Evolutionary conservation across 108 stramenopile genomes (phyloP).

Genomic region (Schizochytrium sp.): DNA sequence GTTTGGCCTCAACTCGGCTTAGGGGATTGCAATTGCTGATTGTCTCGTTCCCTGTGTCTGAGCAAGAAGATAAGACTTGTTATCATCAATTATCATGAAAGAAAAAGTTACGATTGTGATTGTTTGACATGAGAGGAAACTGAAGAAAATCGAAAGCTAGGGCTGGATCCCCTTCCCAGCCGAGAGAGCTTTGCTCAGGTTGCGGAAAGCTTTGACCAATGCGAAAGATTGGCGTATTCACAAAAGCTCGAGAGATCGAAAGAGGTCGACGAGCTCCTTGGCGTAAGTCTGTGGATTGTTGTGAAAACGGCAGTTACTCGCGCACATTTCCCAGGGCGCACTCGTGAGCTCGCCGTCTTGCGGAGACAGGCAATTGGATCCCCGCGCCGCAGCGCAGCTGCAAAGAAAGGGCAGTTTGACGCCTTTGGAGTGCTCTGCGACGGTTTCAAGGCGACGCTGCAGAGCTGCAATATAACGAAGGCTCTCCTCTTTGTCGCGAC

Average conservation of each 20-base stretch:
- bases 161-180: not conserved
- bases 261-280: constrained; percentile 2
- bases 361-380: not conserved
- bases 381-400: not conserved
- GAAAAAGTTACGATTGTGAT: too few relatives aligned
- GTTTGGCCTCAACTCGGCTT: too few relatives aligned
- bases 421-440: not conserved
- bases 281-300: not conserved
- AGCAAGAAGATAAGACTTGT: too few relatives aligned
- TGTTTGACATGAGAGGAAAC: too few relatives aligned
- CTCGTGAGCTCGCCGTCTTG: not conserved
- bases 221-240: not conserved
- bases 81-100: too few relatives aligned
- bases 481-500: not conserved
- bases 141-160: not conserved
- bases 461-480: constrained; percentile 8
- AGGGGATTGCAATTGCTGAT: too few relatives aligned
- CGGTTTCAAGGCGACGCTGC: not conserved
- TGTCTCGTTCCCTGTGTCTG: too few relatives aligned
- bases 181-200: not conserved
- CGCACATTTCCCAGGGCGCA: not conserved
- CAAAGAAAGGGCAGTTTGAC: not conserved
- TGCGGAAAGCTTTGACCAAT: not conserved
- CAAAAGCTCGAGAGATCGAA: not conserved
- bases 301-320: not conserved